Evolutionary conservation across 140 eudicot species (phyloP).

Genomic region (Ambrosia hybrid): DNA sequence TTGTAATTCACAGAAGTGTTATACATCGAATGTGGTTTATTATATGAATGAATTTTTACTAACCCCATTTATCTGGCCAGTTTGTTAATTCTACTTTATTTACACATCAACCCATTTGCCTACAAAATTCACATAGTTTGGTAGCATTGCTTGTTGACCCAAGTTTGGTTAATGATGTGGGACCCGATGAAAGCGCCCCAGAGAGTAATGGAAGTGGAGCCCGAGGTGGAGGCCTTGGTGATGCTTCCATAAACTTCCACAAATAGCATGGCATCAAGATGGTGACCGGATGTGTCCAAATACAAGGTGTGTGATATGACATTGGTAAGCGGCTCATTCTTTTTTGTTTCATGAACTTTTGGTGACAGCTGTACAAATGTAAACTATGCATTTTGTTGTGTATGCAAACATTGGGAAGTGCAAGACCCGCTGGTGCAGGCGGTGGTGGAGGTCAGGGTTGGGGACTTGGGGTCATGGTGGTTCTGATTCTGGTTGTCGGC

Average conservation of each 20-base stretch:
- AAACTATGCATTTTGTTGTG: conserved; percentile 96
- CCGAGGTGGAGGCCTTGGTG: conserved; percentile 85
- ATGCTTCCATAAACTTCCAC: conserved; percentile 49
- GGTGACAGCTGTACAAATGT: conserved; percentile 77
- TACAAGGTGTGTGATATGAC: conserved; percentile 99
- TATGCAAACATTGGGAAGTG: conserved; percentile 96
- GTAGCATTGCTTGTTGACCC: conserved; percentile 46
- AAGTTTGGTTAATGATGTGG: conserved; percentile 35
- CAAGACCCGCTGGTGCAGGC: conserved; percentile 30
- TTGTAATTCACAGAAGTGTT: no score
- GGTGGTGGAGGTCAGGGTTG: conserved; percentile 73
- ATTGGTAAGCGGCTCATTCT: conserved; percentile 95
- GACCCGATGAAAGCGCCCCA: conserved; percentile 37
- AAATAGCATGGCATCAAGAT: conserved; percentile 89
- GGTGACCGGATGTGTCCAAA: conserved; percentile 96
- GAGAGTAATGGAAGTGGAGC: conserved; percentile 54
- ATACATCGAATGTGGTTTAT: no score
- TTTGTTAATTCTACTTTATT: no score
- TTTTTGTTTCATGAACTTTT: conserved; percentile 25
- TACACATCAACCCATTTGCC: no score
- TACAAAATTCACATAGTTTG: background rate
- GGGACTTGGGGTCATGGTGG: conserved; percentile 44
- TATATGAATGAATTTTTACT: no score
- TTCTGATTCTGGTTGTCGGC: conserved; percentile 56
- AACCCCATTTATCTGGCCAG: no score